Evolutionary conservation across 768 basidiomycete species (phyloP), one percentile per base, ranked within the genome.

Genomic region (Hypholoma fasciculare): DNA sequence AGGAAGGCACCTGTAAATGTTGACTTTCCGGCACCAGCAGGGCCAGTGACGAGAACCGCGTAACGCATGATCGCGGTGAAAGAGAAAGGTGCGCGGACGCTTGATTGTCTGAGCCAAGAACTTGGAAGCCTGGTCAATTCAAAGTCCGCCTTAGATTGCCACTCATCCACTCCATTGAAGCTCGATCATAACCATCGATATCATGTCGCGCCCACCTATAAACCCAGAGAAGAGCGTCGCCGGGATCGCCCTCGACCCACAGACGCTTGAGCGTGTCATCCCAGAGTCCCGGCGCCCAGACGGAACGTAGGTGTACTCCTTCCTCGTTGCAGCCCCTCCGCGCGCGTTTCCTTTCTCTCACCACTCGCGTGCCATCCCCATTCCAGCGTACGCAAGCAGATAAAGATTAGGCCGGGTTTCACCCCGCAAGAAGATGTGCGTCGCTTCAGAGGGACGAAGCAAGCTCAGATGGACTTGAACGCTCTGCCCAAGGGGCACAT

Each of bases 11-110:
- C 78, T 65, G 92, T 90, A 68, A 99, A 96, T 0, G 97, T 98
- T 0, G 94, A 93, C 77, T 99, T 99, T 51, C 97, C 97, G 13
- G 97, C 94, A 50, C 97, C 97, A 2, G 97, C 97, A 49, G 97
- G 97, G n/a, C 97, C 97, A 55, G 89, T 91, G 51, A 94, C 84
- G 47, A 94, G 82, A 27, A 94, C 88, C 7, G 92, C 92, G 76
- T 94, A 94, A 59, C 92, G 88, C 92, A 94, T 94, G 42, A 52
- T 62, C 48, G 40, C 17, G 42, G 19, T 49, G 58, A 54, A 34
- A 51, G 55, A 36, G 54, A 56, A 54, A 12, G 50, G 49, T 49
- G 49, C 43, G 46, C 13, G 36, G 40, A 42, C 26, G 44, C 48
- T 53, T 12, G 19, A 52, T 23, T 20, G 16, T 38, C 36, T 23